phyloP scores from a whole-genome alignment of 495 filamentous ascomycete species.

The Penicillium nucicola region DNA sequence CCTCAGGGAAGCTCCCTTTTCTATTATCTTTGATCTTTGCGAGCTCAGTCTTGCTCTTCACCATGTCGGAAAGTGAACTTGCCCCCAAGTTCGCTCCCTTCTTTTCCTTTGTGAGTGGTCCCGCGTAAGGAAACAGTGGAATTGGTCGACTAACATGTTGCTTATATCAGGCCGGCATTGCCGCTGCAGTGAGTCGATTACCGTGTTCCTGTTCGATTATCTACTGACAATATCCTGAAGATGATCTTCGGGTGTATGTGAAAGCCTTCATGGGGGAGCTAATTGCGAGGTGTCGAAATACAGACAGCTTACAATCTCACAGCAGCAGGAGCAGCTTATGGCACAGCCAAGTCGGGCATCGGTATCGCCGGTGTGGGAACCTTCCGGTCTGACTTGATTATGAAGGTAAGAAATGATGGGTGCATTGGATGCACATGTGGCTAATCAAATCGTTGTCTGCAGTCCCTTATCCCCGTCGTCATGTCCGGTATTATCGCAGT shows the following conservation, averaged over 20 bases:
- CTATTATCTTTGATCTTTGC: not conserved
- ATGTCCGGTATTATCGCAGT: constrained; percentile 99
- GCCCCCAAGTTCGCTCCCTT: constrained; percentile 94
- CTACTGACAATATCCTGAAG: constrained; percentile 38
- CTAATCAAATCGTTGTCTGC: constrained; percentile 9
- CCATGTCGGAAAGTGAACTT: constrained; percentile 66
- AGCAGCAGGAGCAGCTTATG: constrained; percentile 94
- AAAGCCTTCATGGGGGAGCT: constrained; percentile 9
- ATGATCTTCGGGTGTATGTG: constrained; percentile 87
- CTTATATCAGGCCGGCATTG: constrained; percentile 71
- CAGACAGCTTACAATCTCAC: constrained; percentile 22
- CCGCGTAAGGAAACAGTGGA: constrained; percentile 2
- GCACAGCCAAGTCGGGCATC: constrained; percentile 94
- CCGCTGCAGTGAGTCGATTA: constrained; percentile 77
- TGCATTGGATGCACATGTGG: constrained; percentile 2
- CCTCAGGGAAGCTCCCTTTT: constrained; percentile 1
- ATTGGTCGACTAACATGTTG: constrained; percentile 32
- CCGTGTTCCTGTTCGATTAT: constrained; percentile 1
- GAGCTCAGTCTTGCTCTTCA: constrained; percentile 15
- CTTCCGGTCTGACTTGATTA: constrained; percentile 91
- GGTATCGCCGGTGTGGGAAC: constrained; percentile 93
- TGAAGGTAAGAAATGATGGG: constrained; percentile 67
- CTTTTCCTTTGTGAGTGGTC: constrained; percentile 82
- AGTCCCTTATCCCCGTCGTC: constrained; percentile 94
- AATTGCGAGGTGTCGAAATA: constrained; percentile 7